These are phyloP conservation scores for Dipodascus geniculatus DNA, from an alignment of 805 yeast genomes.

Conservation along the genomic window DNA sequence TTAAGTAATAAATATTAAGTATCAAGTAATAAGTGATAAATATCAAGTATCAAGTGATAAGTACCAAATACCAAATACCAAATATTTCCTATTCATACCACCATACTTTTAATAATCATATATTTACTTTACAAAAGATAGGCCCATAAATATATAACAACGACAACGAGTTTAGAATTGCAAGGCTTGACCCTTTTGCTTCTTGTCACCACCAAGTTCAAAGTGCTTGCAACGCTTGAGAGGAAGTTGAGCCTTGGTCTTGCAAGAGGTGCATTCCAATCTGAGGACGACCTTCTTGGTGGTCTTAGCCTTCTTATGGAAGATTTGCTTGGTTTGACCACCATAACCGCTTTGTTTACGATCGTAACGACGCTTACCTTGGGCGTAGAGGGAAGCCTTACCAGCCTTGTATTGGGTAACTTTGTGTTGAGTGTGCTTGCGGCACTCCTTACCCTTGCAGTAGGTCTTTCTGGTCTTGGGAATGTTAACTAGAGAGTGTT, in stretches of 20 bases:
- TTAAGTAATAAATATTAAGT: too few relatives aligned
- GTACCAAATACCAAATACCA: not conserved
- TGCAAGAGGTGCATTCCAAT: conserved; percentile 97
- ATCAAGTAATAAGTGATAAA: not conserved
- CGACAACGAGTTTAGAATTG: conserved; percentile 61
- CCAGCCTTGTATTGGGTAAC: conserved; percentile 99
- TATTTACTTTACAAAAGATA: not conserved
- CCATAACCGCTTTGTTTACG: conserved; percentile 99
- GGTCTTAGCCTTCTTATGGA: conserved; percentile 99
- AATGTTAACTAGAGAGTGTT: conserved; percentile 74
- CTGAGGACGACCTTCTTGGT: conserved; percentile 99
- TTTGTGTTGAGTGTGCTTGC: conserved; percentile 99
- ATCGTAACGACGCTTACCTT: conserved; percentile 99
- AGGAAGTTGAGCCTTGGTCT: conserved; percentile 95
- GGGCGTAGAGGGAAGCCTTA: conserved; percentile 98
- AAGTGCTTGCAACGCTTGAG: conserved; percentile 99
- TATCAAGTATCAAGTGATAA: not conserved
- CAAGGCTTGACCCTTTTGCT: conserved; percentile 99
- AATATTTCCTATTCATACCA: too few relatives aligned
- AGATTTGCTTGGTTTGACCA: conserved; percentile 99
- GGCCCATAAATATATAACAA: not conserved
- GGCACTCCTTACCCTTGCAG: conserved; percentile 99
- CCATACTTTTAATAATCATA: not conserved
- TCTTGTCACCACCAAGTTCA: conserved; percentile 99
- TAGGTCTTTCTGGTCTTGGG: conserved; percentile 99